Evolutionary conservation across 2,329 filamentous ascomycete genomes (phyloP).

Genomic region (Clarireedia monteithiana): DNA sequence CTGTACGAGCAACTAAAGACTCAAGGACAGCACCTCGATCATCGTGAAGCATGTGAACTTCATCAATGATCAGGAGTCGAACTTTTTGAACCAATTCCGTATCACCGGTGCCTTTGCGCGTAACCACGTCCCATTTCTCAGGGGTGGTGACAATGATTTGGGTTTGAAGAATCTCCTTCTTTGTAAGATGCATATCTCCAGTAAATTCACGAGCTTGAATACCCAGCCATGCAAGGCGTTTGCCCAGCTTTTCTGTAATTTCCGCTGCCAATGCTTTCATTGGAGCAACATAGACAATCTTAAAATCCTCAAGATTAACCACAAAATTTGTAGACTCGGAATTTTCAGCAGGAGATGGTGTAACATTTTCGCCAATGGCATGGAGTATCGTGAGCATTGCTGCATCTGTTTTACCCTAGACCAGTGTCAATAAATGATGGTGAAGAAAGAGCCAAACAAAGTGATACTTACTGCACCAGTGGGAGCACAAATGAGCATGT

Average conservation of each 20-base stretch:
- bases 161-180: slow-evolving; percentile 88
- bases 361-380: slow-evolving; percentile 76
- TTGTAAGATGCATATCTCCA: slow-evolving; percentile 97
- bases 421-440: neutral
- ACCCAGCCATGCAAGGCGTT: slow-evolving; percentile 86
- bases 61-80: slow-evolving; percentile 90
- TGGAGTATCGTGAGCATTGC: slow-evolving; percentile 96
- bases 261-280: slow-evolving; percentile 98
- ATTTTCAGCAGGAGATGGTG: slow-evolving; percentile 71
- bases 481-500: slow-evolving; percentile 97
- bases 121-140: slow-evolving; percentile 99
- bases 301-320: slow-evolving; percentile 83
- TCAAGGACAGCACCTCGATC: slow-evolving; percentile 94
- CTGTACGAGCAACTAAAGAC: slow-evolving; percentile 87
- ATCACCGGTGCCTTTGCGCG: slow-evolving; percentile 91
- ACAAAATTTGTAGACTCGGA: slow-evolving; percentile 68
- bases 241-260: slow-evolving; percentile 89
- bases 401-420: slow-evolving; percentile 86
- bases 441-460: neutral
- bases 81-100: slow-evolving; percentile 98
- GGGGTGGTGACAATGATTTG: slow-evolving; percentile 98
- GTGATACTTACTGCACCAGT: slow-evolving; percentile 66
- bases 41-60: slow-evolving; percentile 99
- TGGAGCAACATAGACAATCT: slow-evolving; percentile 96
- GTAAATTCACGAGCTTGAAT: slow-evolving; percentile 90